phyloP scores from a whole-genome alignment of 2,329 filamentous ascomycete species.

The Zasmidium angulare region DNA sequence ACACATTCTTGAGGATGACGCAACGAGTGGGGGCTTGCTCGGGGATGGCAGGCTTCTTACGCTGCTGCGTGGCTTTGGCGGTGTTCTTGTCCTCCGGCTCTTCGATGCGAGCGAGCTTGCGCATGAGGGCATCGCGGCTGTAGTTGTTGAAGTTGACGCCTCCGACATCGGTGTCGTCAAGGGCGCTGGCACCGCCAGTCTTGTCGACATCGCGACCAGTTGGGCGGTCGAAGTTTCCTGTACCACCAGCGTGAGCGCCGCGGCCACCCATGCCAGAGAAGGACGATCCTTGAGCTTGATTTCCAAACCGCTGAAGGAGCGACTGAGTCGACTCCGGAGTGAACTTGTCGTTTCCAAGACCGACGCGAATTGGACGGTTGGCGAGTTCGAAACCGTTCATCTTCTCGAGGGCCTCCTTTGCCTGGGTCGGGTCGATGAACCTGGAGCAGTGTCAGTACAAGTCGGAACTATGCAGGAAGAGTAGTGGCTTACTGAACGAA shows the following conservation, averaged over 20 bases:
- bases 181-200: slow-evolving; percentile 82
- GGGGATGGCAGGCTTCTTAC: slow-evolving; percentile 74
- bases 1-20: slow-evolving; percentile 93
- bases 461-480: background rate
- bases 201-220: slow-evolving; percentile 79
- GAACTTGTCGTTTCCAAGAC: slow-evolving; percentile 99
- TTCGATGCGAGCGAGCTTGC: slow-evolving; percentile 94
- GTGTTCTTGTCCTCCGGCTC: slow-evolving; percentile 72
- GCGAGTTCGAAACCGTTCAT: slow-evolving; percentile 99
- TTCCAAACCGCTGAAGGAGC: slow-evolving; percentile 87
- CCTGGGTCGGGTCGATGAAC: slow-evolving; percentile 71
- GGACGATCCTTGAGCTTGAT: slow-evolving; percentile 60
- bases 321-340: slow-evolving; percentile 94
- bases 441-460: slow-evolving; percentile 20
- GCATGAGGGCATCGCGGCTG: slow-evolving; percentile 97
- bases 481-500: slow-evolving; percentile 87
- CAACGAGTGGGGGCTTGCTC: slow-evolving; percentile 92
- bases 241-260: slow-evolving; percentile 74
- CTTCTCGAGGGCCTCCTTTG: slow-evolving; percentile 92
- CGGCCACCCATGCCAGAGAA: slow-evolving; percentile 90
- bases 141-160: slow-evolving; percentile 99
- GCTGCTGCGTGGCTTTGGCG: slow-evolving; percentile 27
- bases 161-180: slow-evolving; percentile 96
- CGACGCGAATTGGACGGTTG: slow-evolving; percentile 94
- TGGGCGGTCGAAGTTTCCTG: slow-evolving; percentile 81